These are phyloP conservation scores for Termitomyces sp. DNA, from an alignment of 768 basidiomycete genomes.

Conservation along the genomic window DNA sequence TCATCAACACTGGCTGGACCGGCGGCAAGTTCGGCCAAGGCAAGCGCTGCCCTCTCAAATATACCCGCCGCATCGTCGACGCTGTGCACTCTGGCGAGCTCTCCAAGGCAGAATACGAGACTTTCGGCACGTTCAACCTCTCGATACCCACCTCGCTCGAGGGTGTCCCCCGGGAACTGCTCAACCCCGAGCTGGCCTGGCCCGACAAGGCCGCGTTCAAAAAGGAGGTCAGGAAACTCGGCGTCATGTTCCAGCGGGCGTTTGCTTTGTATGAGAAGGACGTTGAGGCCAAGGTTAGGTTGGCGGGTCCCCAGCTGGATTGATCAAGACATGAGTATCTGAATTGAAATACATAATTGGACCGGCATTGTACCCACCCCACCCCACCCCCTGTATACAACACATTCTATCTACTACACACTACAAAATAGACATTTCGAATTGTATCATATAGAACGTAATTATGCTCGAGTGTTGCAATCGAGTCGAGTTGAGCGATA, in stretches of 20 bases:
- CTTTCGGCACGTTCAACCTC: slow-evolving; percentile 77
- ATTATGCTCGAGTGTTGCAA: no score
- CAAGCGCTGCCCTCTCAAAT: slow-evolving; percentile 94
- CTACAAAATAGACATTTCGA: slow-evolving; percentile 4
- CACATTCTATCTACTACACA: background rate
- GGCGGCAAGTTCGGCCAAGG: slow-evolving; percentile 90
- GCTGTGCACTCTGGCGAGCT: slow-evolving; percentile 94
- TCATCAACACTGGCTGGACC: slow-evolving; percentile 98
- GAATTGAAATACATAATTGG: slow-evolving; percentile 2
- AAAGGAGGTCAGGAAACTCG: slow-evolving; percentile 83
- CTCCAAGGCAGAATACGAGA: slow-evolving; percentile 82
- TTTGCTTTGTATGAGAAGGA: slow-evolving; percentile 89
- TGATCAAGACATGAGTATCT: slow-evolving; percentile 3
- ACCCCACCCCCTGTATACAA: background rate
- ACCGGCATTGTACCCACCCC: slow-evolving; percentile 2
- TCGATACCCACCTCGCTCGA: slow-evolving; percentile 77
- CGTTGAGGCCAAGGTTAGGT: slow-evolving; percentile 72
- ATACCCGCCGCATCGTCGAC: slow-evolving; percentile 94
- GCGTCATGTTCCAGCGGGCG: slow-evolving; percentile 90
- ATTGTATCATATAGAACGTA: background rate
- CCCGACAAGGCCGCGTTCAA: slow-evolving; percentile 83
- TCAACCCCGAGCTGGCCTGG: slow-evolving; percentile 89
- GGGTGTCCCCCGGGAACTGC: slow-evolving; percentile 85
- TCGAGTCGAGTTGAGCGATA: no score
- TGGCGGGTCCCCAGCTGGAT: slow-evolving; percentile 65